Evolutionary conservation across 208 protist species (phyloP).

Genomic region (Acanthamoeba culbertsoni): DNA sequence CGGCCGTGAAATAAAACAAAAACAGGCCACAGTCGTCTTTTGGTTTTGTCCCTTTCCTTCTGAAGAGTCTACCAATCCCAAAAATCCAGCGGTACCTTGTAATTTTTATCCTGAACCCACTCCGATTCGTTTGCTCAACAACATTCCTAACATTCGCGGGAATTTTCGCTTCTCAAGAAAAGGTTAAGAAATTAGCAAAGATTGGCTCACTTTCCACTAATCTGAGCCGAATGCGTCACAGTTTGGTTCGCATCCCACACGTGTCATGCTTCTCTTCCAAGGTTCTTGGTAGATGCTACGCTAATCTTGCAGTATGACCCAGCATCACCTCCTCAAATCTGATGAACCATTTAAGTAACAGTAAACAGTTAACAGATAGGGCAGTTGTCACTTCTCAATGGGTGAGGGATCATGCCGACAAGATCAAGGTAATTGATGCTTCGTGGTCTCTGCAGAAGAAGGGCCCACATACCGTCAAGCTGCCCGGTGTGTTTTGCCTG

Average conservation of each 20-base stretch:
- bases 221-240: too few species aligned
- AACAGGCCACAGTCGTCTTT: background rate
- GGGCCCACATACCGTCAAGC: background rate
- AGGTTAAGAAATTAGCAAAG: background rate
- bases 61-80: background rate
- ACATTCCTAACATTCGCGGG: background rate
- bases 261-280: too few species aligned
- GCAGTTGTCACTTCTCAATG: background rate
- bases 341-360: background rate
- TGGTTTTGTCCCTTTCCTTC: background rate
- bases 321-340: too few species aligned
- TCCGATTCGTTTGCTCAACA: background rate
- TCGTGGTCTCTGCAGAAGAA: background rate
- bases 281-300: too few species aligned
- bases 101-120: background rate
- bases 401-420: background rate
- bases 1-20: slow-evolving; percentile 44
- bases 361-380: background rate
- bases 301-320: too few species aligned
- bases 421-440: background rate
- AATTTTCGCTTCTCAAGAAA: background rate
- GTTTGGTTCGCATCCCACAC: too few species aligned
- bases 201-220: too few species aligned
- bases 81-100: background rate
- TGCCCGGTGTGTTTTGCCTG: background rate